Evolutionary conservation across 805 yeast genomes (phyloP), one percentile per base, ranked within the genome.

Genomic region (Candida germanica): DNA sequence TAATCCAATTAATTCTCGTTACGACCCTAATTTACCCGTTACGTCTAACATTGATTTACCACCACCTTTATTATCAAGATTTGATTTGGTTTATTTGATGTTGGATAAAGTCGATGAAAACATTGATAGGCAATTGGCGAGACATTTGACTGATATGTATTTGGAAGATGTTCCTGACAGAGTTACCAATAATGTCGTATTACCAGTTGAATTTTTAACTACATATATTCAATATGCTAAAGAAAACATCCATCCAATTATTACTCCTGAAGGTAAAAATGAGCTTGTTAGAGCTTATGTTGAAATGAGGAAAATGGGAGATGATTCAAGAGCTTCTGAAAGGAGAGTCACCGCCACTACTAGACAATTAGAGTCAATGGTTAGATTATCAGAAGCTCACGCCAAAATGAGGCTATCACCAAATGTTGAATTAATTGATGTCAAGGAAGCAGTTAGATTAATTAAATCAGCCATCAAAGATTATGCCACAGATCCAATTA

Each of bases 271-370:
- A 23, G 96, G 96, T 26, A 87, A 88, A 53, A 78, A 75, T 33
- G 95, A 85, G 61, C 71, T 93, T 31, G 97, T 93, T 9, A 74
- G 78, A 48, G 79, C 86, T 0, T 93, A 93, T 58, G 98, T 93
- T 26, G 93, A 80, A 19, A 88, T 93, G 96, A 74, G 99, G 48
- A 85, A 83, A 55, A 65, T 87, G 44, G 98, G 98, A 35, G 98
- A 93, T 53, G 98, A 88, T 56, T 75, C 83, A 5, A 71, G 96
- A 40, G 68, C 88, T 1, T 71, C 87, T 9, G 98, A 93, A 44
- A 85, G 83, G 60, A 72, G 99, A 50, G 85, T 93, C 48, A 93
- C 99, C 0, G 99, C 99, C 3, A 93, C 99, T 0, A 91, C 99
- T 1, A 78, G 99, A 64, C 98, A 93, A 59, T 70, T 93, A 39